These are phyloP conservation scores for Coemansia sp. DNA, from an alignment of 192 early-diverging fungal genomes.

Conservation along the genomic window DNA sequence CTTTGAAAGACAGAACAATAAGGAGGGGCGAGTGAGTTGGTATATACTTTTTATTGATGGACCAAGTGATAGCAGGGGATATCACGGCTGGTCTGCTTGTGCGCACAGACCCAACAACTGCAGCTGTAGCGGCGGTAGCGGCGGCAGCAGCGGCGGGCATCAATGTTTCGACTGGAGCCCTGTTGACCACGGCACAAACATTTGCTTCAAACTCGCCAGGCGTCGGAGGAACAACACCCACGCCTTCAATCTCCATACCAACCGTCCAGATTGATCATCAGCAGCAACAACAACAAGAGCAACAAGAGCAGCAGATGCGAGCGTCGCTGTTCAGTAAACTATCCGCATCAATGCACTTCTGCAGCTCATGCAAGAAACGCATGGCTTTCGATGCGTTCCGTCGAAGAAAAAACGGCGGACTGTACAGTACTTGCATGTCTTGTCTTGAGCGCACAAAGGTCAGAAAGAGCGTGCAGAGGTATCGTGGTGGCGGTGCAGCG, in stretches of 20 bases:
- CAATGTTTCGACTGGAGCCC: background rate
- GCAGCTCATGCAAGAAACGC: constrained; percentile 42
- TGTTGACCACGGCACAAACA: constrained; percentile 7
- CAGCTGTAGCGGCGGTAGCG: constrained; percentile 3
- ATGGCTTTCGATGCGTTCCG: constrained; percentile 26
- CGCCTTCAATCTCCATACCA: background rate
- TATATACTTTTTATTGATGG: background rate
- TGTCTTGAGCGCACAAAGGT: constrained; percentile 29
- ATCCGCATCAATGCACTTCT: constrained; percentile 20
- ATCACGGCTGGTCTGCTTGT: constrained; percentile 13
- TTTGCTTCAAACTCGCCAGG: constrained; percentile 21
- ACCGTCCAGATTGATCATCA: background rate
- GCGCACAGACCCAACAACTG: background rate
- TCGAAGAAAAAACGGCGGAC: constrained; percentile 27
- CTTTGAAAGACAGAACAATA: too few relatives aligned
- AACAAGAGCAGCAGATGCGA: background rate
- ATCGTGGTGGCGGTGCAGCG: constrained; percentile 3
- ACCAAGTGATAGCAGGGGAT: constrained; percentile 11
- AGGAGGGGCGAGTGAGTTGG: too few relatives aligned
- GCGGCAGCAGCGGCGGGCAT: background rate
- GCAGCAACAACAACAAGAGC: background rate
- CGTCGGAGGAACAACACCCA: constrained; percentile 1
- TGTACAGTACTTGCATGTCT: constrained; percentile 34
- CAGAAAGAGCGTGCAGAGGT: constrained; percentile 12
- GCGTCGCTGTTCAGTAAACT: background rate